Evolutionary conservation across 1,139 yeast species (phyloP).

Genomic region (Hyphopichia fennica): DNA sequence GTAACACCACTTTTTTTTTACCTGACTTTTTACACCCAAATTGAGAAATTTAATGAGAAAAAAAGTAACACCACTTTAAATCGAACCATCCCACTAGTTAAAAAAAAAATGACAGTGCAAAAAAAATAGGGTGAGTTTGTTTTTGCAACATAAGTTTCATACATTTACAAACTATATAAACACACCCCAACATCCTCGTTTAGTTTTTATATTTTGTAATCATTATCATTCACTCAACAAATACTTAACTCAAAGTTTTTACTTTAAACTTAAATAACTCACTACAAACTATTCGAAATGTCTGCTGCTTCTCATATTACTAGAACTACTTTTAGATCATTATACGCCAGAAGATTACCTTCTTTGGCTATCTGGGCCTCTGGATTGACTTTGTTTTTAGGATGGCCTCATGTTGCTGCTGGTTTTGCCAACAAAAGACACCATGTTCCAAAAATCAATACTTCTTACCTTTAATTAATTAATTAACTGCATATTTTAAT

Average conservation of each 20-base stretch:
- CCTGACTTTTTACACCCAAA: not conserved
- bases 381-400: constrained; percentile 31
- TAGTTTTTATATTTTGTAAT: too few relatives aligned
- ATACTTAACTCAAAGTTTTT: too few relatives aligned
- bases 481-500: not conserved
- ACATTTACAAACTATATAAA: too few relatives aligned
- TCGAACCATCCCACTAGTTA: too few relatives aligned
- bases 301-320: constrained; percentile 6
- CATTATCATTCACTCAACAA: too few relatives aligned
- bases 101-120: too few relatives aligned
- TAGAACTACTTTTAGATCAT: constrained; percentile 20
- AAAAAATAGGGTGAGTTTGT: too few relatives aligned
- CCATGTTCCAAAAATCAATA: constrained; percentile 29
- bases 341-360: constrained; percentile 34
- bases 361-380: constrained; percentile 31
- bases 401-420: constrained; percentile 38
- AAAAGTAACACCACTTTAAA: too few relatives aligned
- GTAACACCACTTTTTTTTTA: not conserved
- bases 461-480: constrained; percentile 3
- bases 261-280: not conserved
- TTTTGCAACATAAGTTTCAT: too few relatives aligned
- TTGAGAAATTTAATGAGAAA: not conserved
- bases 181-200: too few relatives aligned
- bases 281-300: constrained; percentile 5
- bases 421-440: constrained; percentile 22